These are phyloP conservation scores for Leccinum pallidistipes DNA, from an alignment of 1,284 basidiomycete genomes.

Conservation along the genomic window DNA sequence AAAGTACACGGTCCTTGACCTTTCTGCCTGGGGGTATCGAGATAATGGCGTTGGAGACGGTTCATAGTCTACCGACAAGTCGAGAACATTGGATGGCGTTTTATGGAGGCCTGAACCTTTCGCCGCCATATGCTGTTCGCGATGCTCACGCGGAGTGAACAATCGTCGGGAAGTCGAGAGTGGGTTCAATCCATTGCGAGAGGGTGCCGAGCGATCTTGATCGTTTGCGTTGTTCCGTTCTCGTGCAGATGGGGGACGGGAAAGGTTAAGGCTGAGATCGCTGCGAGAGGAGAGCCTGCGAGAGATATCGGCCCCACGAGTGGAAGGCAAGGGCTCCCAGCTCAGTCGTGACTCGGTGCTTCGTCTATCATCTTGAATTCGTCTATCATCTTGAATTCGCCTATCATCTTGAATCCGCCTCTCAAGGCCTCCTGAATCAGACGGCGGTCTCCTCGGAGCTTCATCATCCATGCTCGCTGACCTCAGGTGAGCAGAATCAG, in stretches of 20 bases:
- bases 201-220: slow-evolving; percentile 36
- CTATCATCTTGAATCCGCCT: slow-evolving; percentile 51
- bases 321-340: slow-evolving; percentile 46
- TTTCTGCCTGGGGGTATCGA: slow-evolving; percentile 39
- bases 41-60: slow-evolving; percentile 66
- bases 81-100: slow-evolving; percentile 26
- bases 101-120: slow-evolving; percentile 29
- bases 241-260: slow-evolving; percentile 30
- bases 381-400: slow-evolving; percentile 44
- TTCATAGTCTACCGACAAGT: slow-evolving; percentile 55
- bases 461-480: slow-evolving; percentile 53
- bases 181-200: slow-evolving; percentile 23
- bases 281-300: slow-evolving; percentile 32
- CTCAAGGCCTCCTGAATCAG: slow-evolving; percentile 33
- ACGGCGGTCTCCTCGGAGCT: slow-evolving; percentile 32
- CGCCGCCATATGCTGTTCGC: slow-evolving; percentile 37
- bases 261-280: slow-evolving; percentile 27
- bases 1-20: slow-evolving; percentile 44
- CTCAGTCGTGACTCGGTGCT: slow-evolving; percentile 58
- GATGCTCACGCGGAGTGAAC: slow-evolving; percentile 53
- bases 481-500: slow-evolving; percentile 41
- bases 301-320: slow-evolving; percentile 26
- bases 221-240: slow-evolving; percentile 30
- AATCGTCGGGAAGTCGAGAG: slow-evolving; percentile 45
- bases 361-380: slow-evolving; percentile 52